Conservation (phyloP, 306 rosid genomes). For the Urtica urens region DNA sequence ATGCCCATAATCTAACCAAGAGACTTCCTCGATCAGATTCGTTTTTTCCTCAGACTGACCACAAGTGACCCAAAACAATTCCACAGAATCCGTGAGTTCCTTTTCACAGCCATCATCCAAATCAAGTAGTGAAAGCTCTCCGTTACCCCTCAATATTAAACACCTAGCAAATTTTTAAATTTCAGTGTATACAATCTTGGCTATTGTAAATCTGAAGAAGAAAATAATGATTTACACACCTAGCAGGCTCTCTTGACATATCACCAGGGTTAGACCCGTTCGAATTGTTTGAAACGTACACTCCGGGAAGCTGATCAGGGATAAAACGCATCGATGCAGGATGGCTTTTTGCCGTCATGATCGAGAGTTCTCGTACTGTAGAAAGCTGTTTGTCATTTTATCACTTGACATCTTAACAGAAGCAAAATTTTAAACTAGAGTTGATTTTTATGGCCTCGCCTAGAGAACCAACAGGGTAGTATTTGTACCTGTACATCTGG, state of each 20-base stretch:
- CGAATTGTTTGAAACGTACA: conserved; percentile 39
- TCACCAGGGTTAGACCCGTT: conserved; percentile 37
- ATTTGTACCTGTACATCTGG: conserved; percentile 77
- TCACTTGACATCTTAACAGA: conserved; percentile 53
- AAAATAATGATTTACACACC: conserved; percentile 55
- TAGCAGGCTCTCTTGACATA: conserved; percentile 66
- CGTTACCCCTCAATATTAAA: conserved; percentile 83
- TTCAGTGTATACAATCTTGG: neutral
- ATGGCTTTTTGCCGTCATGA: conserved; percentile 97
- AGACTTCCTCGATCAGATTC: conserved; percentile 93
- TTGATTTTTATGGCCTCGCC: conserved; percentile 3
- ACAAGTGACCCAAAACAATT: conserved; percentile 97
- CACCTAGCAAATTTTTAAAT: conserved; percentile 40
- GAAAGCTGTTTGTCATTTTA: conserved; percentile 99
- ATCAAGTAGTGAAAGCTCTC: conserved; percentile 97
- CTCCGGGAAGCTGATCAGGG: conserved; percentile 76
- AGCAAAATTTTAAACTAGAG: conserved; percentile 12
- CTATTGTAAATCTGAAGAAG: neutral
- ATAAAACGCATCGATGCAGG: conserved; percentile 95
- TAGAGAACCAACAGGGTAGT: conserved; percentile 19
- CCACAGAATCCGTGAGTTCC: conserved; percentile 90
- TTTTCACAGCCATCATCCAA: conserved; percentile 92
- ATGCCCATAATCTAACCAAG: conserved; percentile 97
- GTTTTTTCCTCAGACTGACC: conserved; percentile 89
- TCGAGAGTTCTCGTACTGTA: conserved; percentile 99